These are phyloP conservation scores for Fusarium poae DNA, from an alignment of 2,329 filamentous ascomycete species.

Conservation along the genomic window DNA sequence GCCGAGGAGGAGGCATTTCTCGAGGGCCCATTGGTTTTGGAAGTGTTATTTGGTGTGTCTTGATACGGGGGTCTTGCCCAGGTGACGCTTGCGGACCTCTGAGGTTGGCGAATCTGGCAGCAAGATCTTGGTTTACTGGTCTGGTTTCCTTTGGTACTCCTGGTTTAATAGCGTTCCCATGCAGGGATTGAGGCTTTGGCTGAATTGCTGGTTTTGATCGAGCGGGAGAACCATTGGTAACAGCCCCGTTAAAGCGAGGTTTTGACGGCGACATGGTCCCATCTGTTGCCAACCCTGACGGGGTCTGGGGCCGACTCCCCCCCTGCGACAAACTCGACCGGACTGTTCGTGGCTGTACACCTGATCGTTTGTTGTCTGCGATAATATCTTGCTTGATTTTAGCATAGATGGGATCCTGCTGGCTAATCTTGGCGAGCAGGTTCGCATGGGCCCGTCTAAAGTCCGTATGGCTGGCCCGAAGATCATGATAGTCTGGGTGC, in stretches of 20 bases:
- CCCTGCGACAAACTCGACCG: constrained; percentile 33
- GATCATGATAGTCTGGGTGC: constrained; percentile 78
- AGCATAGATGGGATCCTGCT: constrained; percentile 64
- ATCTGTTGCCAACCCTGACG: constrained; percentile 29
- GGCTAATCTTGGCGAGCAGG: constrained; percentile 64
- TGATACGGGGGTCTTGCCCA: constrained; percentile 66
- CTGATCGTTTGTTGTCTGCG: constrained; percentile 72
- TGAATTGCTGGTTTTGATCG: constrained; percentile 65
- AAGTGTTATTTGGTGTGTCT: constrained; percentile 61
- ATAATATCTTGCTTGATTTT: constrained; percentile 71
- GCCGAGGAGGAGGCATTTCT: constrained; percentile 64
- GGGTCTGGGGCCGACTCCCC: constrained; percentile 33
- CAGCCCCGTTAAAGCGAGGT: constrained; percentile 37
- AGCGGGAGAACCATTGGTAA: constrained; percentile 33
- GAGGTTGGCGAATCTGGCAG: constrained; percentile 69
- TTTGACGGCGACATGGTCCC: constrained; percentile 27
- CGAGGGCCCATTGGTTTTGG: constrained; percentile 62
- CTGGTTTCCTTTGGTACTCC: constrained; percentile 46
- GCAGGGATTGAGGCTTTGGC: constrained; percentile 76
- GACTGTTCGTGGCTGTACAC: constrained; percentile 62
- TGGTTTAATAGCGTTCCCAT: constrained; percentile 67
- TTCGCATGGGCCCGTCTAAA: constrained; percentile 62
- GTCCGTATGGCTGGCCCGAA: constrained; percentile 68
- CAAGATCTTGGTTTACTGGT: constrained; percentile 61
- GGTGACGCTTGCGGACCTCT: constrained; percentile 58